Percentiles rank a stretch among this genome's conserved stretches.
Evolutionary conservation across 768 basidiomycete species (phyloP).

Genomic region (Austroboletus eburneus): DNA sequence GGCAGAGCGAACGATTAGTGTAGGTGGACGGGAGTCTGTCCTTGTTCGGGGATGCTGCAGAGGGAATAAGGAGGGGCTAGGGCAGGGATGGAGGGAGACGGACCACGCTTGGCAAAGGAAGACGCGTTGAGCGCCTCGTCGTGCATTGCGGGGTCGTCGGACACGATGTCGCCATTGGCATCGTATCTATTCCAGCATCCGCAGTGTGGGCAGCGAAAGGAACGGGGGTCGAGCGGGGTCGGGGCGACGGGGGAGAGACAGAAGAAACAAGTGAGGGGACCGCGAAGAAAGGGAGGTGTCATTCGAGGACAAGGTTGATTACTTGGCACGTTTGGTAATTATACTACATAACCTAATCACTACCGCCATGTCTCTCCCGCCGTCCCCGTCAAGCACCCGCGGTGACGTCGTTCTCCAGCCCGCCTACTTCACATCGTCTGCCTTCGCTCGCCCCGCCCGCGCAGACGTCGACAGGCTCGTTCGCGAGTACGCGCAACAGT

Average conservation of each 20-base stretch:
- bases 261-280: constrained; percentile 66
- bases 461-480: constrained; percentile 59
- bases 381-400: constrained; percentile 53
- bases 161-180: constrained; percentile 68
- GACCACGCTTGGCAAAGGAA: constrained; percentile 74
- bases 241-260: constrained; percentile 49
- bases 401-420: constrained; percentile 69
- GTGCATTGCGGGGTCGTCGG: constrained; percentile 87
- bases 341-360: too few relatives aligned
- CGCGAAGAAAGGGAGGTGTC: constrained; percentile 44
- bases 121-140: constrained; percentile 64
- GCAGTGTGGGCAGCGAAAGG: constrained; percentile 66
- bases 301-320: too few relatives aligned
- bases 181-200: constrained; percentile 74
- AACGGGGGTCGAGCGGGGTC: constrained; percentile 44
- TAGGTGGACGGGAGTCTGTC: constrained; percentile 64
- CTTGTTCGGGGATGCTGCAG: constrained; percentile 61
- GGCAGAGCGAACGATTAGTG: constrained; percentile 66
- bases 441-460: constrained; percentile 62
- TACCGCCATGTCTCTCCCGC: constrained; percentile 39
- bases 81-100: constrained; percentile 12
- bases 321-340: too few relatives aligned
- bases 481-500: constrained; percentile 48
- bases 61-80: not conserved
- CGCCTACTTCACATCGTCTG: constrained; percentile 71